These are phyloP conservation scores for Microglena sp. DNA, from an alignment of 139 green algal genomes.

Conservation along the genomic window DNA sequence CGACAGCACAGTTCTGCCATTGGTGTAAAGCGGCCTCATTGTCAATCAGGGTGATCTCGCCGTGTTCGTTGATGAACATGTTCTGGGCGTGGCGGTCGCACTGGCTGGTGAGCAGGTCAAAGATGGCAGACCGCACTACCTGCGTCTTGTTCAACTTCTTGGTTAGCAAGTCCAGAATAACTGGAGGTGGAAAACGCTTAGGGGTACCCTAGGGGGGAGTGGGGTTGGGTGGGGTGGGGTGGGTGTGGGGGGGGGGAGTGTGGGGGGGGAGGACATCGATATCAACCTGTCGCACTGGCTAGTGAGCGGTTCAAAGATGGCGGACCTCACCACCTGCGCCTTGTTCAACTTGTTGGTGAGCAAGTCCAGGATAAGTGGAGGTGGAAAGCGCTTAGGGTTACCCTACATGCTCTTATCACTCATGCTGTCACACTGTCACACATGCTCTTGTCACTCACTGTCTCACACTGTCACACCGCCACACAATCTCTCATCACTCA, in stretches of 20 bases:
- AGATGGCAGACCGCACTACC: conserved; percentile 21
- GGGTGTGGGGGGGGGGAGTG: too few species aligned
- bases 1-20: conserved; percentile 23
- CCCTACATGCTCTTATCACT: too few species aligned
- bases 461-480: too few species aligned
- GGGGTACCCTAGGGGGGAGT: background rate
- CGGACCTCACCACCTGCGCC: conserved; percentile 16
- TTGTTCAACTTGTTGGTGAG: conserved; percentile 38
- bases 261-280: too few species aligned
- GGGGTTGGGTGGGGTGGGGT: too few species aligned
- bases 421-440: too few species aligned
- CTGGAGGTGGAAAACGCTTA: background rate
- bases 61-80: conserved; percentile 11
- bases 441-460: too few species aligned
- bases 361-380: conserved; percentile 19
- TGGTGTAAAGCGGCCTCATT: conserved; percentile 36
- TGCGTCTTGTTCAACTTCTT: conserved; percentile 38
- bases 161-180: conserved; percentile 28
- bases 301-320: conserved; percentile 51
- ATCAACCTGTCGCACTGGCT: conserved; percentile 36
- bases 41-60: conserved; percentile 36
- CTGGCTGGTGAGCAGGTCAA: conserved; percentile 46
- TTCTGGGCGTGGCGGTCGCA: conserved; percentile 27
- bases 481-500: too few species aligned
- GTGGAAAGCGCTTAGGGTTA: background rate